Conservation (phyloP, 768 basidiomycete species). For the Trametes meyenii region DNA sequence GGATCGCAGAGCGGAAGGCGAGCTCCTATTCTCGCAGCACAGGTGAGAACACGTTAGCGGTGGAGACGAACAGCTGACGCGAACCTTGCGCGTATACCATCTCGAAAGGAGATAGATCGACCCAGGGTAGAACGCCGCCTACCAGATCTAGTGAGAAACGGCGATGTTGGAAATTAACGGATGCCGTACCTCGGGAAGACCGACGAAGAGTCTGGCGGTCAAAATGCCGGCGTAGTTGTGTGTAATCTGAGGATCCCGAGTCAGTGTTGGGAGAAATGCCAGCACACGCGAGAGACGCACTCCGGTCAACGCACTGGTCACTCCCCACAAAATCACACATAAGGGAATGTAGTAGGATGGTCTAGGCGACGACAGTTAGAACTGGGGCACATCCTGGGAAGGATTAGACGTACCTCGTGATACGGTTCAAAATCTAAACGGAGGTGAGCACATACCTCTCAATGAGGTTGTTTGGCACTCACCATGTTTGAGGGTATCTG, state of each 20-base stretch:
- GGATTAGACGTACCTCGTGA: constrained; percentile 45
- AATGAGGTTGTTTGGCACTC: constrained; percentile 9
- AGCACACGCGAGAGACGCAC: constrained; percentile 36
- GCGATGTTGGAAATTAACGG: background rate
- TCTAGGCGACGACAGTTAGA: constrained; percentile 33
- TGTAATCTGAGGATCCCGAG: constrained; percentile 44
- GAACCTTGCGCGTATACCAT: constrained; percentile 42
- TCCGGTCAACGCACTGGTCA: constrained; percentile 65
- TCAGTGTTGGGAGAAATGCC: background rate
- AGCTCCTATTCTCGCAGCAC: constrained; percentile 52
- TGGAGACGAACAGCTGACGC: constrained; percentile 3
- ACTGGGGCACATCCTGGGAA: too few species aligned
- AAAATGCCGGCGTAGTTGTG: constrained; percentile 57
- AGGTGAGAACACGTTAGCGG: background rate
- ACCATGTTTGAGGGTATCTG: constrained; percentile 74
- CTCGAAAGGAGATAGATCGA: constrained; percentile 42
- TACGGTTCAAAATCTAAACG: constrained; percentile 55
- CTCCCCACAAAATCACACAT: constrained; percentile 65
- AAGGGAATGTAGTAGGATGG: constrained; percentile 64
- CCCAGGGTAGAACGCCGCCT: constrained; percentile 71
- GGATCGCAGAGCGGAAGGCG: constrained; percentile 62
- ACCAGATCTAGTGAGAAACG: background rate
- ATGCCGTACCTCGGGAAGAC: constrained; percentile 54
- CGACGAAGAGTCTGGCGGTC: constrained; percentile 61
- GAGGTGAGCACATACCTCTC: background rate